phyloP scores from a whole-genome alignment of 2,329 filamentous ascomycete genomes.

The Ilyonectria destructans region DNA sequence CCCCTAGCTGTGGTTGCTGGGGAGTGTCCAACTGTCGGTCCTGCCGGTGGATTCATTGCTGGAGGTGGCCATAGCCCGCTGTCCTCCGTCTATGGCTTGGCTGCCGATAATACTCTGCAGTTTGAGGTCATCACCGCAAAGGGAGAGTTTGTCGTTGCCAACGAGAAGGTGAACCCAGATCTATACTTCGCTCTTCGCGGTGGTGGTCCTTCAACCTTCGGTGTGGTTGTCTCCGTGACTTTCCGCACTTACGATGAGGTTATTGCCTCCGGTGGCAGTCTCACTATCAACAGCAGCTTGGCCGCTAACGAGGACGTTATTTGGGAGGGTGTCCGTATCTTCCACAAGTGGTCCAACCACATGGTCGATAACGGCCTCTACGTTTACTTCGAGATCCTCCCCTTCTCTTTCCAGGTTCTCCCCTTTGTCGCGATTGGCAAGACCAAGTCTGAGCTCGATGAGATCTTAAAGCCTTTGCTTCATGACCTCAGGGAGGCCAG shows the following conservation, averaged over 20 bases:
- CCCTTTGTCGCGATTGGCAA: too few species aligned
- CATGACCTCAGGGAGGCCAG: too few species aligned
- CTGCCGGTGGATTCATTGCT: conserved; percentile 73
- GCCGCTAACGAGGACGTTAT: too few species aligned
- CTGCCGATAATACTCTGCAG: conserved; percentile 71
- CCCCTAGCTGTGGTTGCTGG: conserved; percentile 70
- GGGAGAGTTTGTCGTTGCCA: conserved; percentile 64
- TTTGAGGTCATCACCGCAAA: conserved; percentile 68
- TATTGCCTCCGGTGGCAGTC: too few species aligned
- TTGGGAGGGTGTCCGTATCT: too few species aligned
- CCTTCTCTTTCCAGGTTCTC: too few species aligned
- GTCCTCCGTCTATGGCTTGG: conserved; percentile 68
- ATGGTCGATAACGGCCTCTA: too few species aligned
- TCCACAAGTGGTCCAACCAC: too few species aligned
- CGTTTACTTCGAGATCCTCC: too few species aligned
- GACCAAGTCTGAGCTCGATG: too few species aligned
- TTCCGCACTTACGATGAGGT: conserved; percentile 51
- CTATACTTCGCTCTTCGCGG: conserved; percentile 75
- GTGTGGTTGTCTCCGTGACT: conserved; percentile 59
- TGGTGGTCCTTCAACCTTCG: conserved; percentile 67
- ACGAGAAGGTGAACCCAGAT: conserved; percentile 62
- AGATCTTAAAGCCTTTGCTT: too few species aligned
- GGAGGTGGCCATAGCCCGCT: conserved; percentile 73
- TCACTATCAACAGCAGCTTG: too few species aligned
- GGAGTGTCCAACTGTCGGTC: conserved; percentile 69